Percentiles rank a stretch among this genome's conserved stretches.
phyloP scores from a whole-genome alignment of 2,329 filamentous ascomycete genomes.

The Diaporthe nobilis region DNA sequence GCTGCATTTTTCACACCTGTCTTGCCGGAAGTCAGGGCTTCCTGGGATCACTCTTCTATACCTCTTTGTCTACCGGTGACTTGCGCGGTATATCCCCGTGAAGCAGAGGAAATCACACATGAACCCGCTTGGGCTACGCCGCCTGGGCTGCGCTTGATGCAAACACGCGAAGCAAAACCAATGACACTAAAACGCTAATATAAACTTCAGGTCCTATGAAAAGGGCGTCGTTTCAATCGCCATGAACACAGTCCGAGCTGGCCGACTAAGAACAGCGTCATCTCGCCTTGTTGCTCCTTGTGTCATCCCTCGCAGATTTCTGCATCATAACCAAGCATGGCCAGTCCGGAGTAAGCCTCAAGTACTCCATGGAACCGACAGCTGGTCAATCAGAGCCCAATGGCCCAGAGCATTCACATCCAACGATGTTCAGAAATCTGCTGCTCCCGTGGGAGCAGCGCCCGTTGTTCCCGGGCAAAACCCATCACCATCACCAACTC shows the following conservation, averaged over 20 bases:
- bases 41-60: neutral
- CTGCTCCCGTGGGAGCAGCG: neutral
- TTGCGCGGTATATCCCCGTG: neutral
- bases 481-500: constrained; percentile 38
- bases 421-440: neutral
- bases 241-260: constrained; percentile 28
- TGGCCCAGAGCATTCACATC: constrained; percentile 27
- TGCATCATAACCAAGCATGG: neutral
- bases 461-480: constrained; percentile 35
- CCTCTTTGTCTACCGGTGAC: neutral
- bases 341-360: neutral
- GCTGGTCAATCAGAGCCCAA: neutral
- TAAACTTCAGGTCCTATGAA: neutral
- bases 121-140: neutral
- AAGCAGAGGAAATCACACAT: neutral
- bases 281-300: neutral
- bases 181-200: neutral
- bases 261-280: constrained; percentile 8
- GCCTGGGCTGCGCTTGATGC: neutral
- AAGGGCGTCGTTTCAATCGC: neutral
- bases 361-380: neutral
- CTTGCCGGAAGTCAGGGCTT: neutral
- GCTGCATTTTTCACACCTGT: neutral
- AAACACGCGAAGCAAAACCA: neutral
- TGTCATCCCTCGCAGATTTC: neutral